Evolutionary conservation across 257 asterid species (phyloP).

Genomic region (Pogostemon cablin): DNA sequence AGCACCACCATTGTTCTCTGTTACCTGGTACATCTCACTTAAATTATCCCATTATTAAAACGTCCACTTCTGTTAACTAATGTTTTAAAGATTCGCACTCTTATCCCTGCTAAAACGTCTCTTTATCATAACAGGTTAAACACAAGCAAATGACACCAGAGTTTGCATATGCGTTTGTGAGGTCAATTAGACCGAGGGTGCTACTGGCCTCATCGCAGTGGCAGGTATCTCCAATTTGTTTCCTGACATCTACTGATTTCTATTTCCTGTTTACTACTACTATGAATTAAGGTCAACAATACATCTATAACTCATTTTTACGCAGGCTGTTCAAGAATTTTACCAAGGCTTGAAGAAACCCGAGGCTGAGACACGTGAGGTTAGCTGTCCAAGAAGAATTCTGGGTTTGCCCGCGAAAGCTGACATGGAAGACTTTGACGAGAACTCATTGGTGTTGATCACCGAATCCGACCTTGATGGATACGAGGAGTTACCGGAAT

Average conservation of each 20-base stretch:
- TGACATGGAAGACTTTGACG: slow-evolving; percentile 58
- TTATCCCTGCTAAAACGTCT: slow-evolving; percentile 2
- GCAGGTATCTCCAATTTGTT: slow-evolving; percentile 53
- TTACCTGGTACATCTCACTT: slow-evolving; percentile 61
- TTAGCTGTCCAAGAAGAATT: slow-evolving; percentile 21
- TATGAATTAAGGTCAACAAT: neutral
- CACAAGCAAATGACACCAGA: slow-evolving; percentile 81
- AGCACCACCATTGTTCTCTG: slow-evolving; percentile 96
- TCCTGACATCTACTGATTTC: neutral
- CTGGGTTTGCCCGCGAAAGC: slow-evolving; percentile 32
- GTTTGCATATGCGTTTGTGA: slow-evolving; percentile 67
- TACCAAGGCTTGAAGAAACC: slow-evolving; percentile 49
- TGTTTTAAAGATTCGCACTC: neutral
- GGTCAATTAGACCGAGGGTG: slow-evolving; percentile 85
- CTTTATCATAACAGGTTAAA: slow-evolving; percentile 55
- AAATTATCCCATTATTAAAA: slow-evolving; percentile 9
- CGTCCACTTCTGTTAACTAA: neutral
- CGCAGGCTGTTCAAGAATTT: slow-evolving; percentile 80
- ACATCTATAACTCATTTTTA: neutral
- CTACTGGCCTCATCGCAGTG: slow-evolving; percentile 80
- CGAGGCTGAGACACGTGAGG: slow-evolving; percentile 20
- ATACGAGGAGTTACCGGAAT: slow-evolving; percentile 55
- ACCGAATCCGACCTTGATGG: slow-evolving; percentile 90
- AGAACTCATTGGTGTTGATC: slow-evolving; percentile 65
- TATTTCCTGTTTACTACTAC: neutral